Evolutionary conservation across 345 rosid species (phyloP), one percentile per base, ranked within the genome.

Genomic region (Toxicodendron radicans): DNA sequence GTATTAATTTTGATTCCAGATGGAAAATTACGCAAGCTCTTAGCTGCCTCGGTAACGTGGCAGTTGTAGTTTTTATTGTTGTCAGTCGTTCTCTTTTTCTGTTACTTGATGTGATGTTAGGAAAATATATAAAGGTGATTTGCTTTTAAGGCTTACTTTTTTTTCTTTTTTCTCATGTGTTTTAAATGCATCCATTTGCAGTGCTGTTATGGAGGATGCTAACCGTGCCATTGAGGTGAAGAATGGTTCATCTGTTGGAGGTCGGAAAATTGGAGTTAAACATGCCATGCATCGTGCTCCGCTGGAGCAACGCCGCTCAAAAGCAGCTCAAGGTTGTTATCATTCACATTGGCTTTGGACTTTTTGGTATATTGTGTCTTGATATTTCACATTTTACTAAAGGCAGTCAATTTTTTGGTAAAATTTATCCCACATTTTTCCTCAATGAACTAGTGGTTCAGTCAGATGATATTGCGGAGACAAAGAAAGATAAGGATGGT

Each of bases 131-230:
- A 17, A 20, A 32, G 32, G 20, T 62, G 7, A 72, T 53, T 9
- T 58, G 43, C 69, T 64, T 35, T 24, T 1, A 16, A n/a, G 61
- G 13, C 0, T 5, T 59, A 54, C 33, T 60, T 38, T 8, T 21
- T 20, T 52, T 64, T n/a, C 6, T 48, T 1, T 38, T 60, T 58
- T 45, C 23, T 53, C 14, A 60, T 73, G 72, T 38, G 10, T 59
- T 73, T 43, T 58, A 64, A 52, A 7, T 77, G 52, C 7, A 46
- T 64, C 11, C 27, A 64, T 76, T 35, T 80, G 17, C 68, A 95
- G 97, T 85, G 99, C 97, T 79, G 87, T 93, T 79, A 77, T 81
- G 1, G 98, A 95, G 59, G 98, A 95, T 75, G 99, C 92, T 56
- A 86, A 84, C 62, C 87, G 92, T 72, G 89, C 99, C 43, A 87